Percentiles rank a stretch among this genome's conserved stretches.
Evolutionary conservation across 106 monocot genomes (phyloP).

Genomic region (Dendrobium nobile): DNA sequence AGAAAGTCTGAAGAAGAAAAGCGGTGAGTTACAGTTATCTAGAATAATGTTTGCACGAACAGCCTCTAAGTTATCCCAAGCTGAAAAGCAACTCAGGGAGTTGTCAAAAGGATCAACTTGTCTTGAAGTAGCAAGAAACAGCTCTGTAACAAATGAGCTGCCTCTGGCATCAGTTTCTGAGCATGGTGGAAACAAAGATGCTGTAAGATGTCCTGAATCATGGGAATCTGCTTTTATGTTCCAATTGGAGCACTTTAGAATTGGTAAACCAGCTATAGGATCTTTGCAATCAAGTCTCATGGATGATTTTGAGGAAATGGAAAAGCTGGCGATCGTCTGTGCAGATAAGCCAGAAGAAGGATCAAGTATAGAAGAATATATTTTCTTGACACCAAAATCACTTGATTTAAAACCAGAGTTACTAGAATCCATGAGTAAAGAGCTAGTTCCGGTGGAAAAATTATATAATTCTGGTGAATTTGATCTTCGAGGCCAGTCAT

Average conservation of each 20-base stretch:
- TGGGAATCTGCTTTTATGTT: conserved; percentile 69
- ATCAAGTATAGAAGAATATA: conserved; percentile 9
- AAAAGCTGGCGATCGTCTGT: conserved; percentile 40
- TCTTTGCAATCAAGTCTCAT: conserved; percentile 52
- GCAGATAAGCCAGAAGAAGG: conserved; percentile 20
- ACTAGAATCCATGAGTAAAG: conserved; percentile 20
- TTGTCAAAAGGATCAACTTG: conserved; percentile 18
- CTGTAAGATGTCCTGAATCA: conserved; percentile 48
- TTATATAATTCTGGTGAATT: not conserved
- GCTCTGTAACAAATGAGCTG: conserved; percentile 18
- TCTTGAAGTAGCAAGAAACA: conserved; percentile 15
- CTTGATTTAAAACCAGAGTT: conserved; percentile 5
- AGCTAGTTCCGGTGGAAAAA: conserved; percentile 22
- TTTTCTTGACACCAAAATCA: conserved; percentile 5
- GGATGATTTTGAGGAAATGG: conserved; percentile 62
- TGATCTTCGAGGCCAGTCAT: not conserved
- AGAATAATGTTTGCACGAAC: conserved; percentile 37
- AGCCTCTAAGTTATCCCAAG: conserved; percentile 44
- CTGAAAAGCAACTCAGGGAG: conserved; percentile 39
- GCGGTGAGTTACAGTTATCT: conserved; percentile 37
- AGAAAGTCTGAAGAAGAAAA: conserved; percentile 43
- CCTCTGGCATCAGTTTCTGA: conserved; percentile 33
- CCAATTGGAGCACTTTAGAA: conserved; percentile 56
- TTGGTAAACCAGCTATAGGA: conserved; percentile 28
- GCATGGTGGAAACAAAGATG: conserved; percentile 31